Percentiles rank a stretch among this genome's conserved stretches.
phyloP scores from a whole-genome alignment of 305 asterid species.

The Ilex paraguariensis region DNA sequence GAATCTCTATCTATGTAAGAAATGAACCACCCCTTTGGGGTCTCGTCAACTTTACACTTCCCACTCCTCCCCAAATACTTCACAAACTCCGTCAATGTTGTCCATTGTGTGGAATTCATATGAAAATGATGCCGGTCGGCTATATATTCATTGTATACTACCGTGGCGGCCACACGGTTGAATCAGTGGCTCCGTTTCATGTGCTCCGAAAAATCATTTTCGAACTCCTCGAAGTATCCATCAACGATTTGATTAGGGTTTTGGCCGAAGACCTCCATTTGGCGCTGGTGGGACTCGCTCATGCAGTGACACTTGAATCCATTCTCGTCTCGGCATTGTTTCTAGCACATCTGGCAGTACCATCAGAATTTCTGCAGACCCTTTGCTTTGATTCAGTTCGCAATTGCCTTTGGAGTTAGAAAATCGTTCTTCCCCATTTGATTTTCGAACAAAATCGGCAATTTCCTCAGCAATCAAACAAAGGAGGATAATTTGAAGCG shows the following conservation, averaged over 20 bases:
- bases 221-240: slow-evolving; percentile 85
- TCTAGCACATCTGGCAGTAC: slow-evolving; percentile 96
- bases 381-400: slow-evolving; percentile 81
- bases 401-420: slow-evolving; percentile 88
- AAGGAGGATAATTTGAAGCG: no score
- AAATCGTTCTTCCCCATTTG: slow-evolving; percentile 82
- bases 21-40: slow-evolving; percentile 90
- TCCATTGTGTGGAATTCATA: slow-evolving; percentile 89
- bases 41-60: slow-evolving; percentile 83
- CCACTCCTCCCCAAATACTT: slow-evolving; percentile 76
- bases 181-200: slow-evolving; percentile 77
- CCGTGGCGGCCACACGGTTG: slow-evolving; percentile 87
- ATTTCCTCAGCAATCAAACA: no score
- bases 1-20: slow-evolving; percentile 82
- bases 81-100: slow-evolving; percentile 76
- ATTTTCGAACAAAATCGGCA: neutral
- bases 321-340: slow-evolving; percentile 92
- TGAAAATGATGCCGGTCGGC: slow-evolving; percentile 70
- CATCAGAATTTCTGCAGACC: slow-evolving; percentile 89
- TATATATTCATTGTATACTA: slow-evolving; percentile 86
- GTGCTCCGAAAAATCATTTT: slow-evolving; percentile 58
- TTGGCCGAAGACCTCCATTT: slow-evolving; percentile 88
- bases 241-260: slow-evolving; percentile 55
- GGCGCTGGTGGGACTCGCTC: slow-evolving; percentile 91
- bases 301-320: slow-evolving; percentile 96